Base-by-base conservation (phyloP, 164 flowering plant species). In the Aristolochia fimbriata region DNA sequence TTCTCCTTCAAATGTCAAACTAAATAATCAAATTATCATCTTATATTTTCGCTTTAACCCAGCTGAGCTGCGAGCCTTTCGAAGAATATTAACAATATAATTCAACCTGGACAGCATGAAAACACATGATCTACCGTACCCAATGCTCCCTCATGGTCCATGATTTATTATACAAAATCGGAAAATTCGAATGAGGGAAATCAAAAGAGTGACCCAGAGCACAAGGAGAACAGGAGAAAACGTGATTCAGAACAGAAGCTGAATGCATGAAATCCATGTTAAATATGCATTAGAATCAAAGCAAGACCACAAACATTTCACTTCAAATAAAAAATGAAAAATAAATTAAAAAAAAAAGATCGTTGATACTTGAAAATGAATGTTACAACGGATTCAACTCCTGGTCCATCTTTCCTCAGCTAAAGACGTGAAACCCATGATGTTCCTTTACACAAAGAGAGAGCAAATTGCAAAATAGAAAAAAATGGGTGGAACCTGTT, bases 401-500 rank as follows among this genome's bases (percentile, higher is more conserved):
- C 10, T 49, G 43, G 52, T 27, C 30, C 56, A 23, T 10, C 30
- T 10, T 22, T 22, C 6, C 56, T 52, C 30, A 23, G 13, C 30
- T 14, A 52, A 52, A 51, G 15, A 33, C 21, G 48, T 15, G 21
- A 58, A 15, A 27, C 49, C 51, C 21, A 86, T 19, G 21, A 51
- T 16, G 25, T 48, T n/a, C n/a, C n/a, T n/a, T n/a, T 24, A 61
- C 27, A n/a, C 6, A 3, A 33, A 37, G 31, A 20, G 14, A 1
- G 20, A 47, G 41, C 17, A 24, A 23, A 62, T 55, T 51, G 27
- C 37, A 37, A 57, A 50, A 53, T 19, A 54, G 56, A 62, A n/a
- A 5, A 27, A 27, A 27, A 27, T 2, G 5, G 30, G 30, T 2
- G 5, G 30, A 15, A 86, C 97, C 86, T 78, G 80, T 70, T 75